phyloP scores from a whole-genome alignment of 306 rosid species.

The Hippophae tibetana region DNA sequence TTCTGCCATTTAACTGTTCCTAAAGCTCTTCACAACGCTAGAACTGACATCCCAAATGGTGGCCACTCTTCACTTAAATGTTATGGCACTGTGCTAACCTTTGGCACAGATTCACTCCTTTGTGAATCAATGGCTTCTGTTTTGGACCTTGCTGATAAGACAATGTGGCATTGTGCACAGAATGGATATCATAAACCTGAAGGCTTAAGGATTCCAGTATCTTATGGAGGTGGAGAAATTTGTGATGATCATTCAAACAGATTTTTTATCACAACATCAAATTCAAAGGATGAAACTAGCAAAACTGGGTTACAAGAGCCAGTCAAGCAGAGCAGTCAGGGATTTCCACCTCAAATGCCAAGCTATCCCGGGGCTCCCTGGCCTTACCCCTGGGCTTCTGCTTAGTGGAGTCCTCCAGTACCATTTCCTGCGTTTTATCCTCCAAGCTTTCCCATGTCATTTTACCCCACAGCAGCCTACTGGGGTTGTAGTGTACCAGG shows the following conservation, averaged over 20 bases:
- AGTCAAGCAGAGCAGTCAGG: conserved; percentile 27
- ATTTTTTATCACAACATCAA: conserved; percentile 26
- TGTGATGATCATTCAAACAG: conserved; percentile 22
- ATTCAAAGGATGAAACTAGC: conserved; percentile 21
- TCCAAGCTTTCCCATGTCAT: conserved; percentile 39
- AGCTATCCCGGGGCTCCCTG: conserved; percentile 37
- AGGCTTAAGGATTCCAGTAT: conserved; percentile 22
- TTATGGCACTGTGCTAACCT: conserved; percentile 33
- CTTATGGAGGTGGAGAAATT: conserved; percentile 19
- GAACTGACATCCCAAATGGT: conserved; percentile 4
- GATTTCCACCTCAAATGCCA: conserved; percentile 35
- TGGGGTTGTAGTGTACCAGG: conserved; percentile 45
- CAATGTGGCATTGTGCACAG: conserved; percentile 6
- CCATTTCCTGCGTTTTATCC: conserved; percentile 38
- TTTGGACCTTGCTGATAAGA: conserved; percentile 15
- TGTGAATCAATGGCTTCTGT: conserved; percentile 43
- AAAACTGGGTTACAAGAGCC: conserved; percentile 31
- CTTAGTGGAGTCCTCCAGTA: conserved; percentile 35
- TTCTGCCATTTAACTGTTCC: conserved; percentile 34
- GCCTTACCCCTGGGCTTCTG: conserved; percentile 41
- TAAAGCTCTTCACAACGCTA: conserved; percentile 27
- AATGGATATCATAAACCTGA: conserved; percentile 33
- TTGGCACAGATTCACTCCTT: conserved; percentile 33
- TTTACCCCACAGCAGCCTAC: conserved; percentile 36
- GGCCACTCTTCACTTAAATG: conserved; percentile 19